Evolutionary conservation across 2,329 filamentous ascomycete genomes (phyloP).

Genomic region (Penicillium decumbens): DNA sequence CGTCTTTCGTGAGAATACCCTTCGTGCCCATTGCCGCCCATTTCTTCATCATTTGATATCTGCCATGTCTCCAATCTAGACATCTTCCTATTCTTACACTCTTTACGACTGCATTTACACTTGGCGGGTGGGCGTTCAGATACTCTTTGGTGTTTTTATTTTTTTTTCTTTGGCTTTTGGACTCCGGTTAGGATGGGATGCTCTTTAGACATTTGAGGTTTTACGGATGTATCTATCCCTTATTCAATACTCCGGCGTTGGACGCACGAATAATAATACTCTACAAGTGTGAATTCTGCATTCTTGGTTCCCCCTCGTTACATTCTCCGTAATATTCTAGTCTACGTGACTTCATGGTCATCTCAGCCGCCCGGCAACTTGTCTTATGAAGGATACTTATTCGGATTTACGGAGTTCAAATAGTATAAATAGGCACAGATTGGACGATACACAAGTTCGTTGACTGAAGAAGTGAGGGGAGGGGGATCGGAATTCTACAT

Average conservation of each 20-base stretch:
- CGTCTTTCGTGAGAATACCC: slow-evolving; percentile 19
- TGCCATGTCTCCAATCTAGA: not conserved
- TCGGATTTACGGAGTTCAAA: too few species aligned
- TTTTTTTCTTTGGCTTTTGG: slow-evolving; percentile 1
- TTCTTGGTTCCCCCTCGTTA: not conserved
- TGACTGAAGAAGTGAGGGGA: too few species aligned
- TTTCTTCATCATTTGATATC: not conserved
- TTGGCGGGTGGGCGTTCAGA: slow-evolving; percentile 2
- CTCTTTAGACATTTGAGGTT: slow-evolving; percentile 3
- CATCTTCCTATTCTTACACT: slow-evolving; percentile 4
- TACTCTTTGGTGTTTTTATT: not conserved
- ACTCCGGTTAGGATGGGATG: slow-evolving; percentile 4
- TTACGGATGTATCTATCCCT: slow-evolving; percentile 14
- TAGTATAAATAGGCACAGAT: too few species aligned
- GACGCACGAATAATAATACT: slow-evolving; percentile 8
- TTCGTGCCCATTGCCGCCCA: slow-evolving; percentile 5
- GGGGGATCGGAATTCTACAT: too few species aligned
- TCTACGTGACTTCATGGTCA: not conserved
- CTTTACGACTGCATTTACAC: slow-evolving; percentile 1
- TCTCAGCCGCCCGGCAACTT: not conserved
- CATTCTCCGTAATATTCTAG: not conserved
- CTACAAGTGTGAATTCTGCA: not conserved
- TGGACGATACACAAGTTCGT: too few species aligned
- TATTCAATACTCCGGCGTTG: slow-evolving; percentile 6
- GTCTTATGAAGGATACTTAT: not conserved